Conservation (phyloP, 148 eudicot species). For the Spergularia marina region DNA sequence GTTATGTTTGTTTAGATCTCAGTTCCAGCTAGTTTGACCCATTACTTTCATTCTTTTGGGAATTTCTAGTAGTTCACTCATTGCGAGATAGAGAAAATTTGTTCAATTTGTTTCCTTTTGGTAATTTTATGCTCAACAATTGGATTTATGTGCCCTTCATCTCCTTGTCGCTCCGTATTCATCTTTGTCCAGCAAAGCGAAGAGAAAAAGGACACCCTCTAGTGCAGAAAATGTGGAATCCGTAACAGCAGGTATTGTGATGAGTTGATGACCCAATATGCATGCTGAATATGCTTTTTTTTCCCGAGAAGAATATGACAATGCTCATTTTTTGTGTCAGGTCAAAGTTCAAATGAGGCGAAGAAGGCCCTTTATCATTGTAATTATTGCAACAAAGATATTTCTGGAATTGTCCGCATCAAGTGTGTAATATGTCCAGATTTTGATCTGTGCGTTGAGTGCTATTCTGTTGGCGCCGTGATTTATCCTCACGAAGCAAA, state of each 20-base stretch:
- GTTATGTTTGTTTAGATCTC: neutral
- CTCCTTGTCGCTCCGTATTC: neutral
- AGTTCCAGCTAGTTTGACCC: too few species aligned
- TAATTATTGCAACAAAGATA: slow-evolving; percentile 95
- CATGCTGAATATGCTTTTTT: neutral
- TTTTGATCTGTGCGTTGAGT: slow-evolving; percentile 92
- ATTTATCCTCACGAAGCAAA: slow-evolving; percentile 84
- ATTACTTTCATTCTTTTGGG: neutral
- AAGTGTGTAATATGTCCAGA: slow-evolving; percentile 86
- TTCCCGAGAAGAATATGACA: neutral
- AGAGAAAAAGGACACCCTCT: slow-evolving; percentile 71
- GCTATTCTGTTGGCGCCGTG: slow-evolving; percentile 95
- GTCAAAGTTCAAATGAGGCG: slow-evolving; percentile 68
- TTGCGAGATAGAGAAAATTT: too few species aligned
- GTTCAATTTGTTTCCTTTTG: neutral
- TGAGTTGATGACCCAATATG: neutral
- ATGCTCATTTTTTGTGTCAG: slow-evolving; percentile 36
- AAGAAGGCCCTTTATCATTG: slow-evolving; percentile 88
- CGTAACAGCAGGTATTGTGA: slow-evolving; percentile 55
- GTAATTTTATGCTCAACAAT: neutral
- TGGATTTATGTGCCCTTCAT: neutral
- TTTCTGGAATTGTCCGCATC: slow-evolving; percentile 77
- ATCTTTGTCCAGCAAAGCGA: slow-evolving; percentile 48
- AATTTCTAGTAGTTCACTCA: neutral
- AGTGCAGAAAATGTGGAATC: slow-evolving; percentile 76